Conservation (phyloP, 306 rosid species). For the Trichosanthes truncata region DNA sequence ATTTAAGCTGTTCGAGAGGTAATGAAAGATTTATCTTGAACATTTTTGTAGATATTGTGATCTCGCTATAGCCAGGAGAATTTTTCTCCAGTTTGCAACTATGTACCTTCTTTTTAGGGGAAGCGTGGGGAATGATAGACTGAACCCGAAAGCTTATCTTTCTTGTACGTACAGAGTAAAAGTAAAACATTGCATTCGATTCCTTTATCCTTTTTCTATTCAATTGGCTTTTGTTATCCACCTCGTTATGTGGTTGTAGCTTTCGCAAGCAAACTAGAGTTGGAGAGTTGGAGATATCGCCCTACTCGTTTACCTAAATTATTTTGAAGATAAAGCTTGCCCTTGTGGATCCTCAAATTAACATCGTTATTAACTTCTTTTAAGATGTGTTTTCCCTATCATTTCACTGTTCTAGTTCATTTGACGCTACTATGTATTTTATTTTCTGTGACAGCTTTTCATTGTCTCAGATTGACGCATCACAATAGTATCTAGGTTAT, state of each 20-base stretch:
- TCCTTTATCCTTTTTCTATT: background rate
- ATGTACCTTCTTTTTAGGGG: background rate
- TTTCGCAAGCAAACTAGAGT: background rate
- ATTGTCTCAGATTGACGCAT: background rate
- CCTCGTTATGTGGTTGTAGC: background rate
- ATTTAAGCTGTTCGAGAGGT: constrained; percentile 82
- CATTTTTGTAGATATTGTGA: background rate
- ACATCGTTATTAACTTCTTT: background rate
- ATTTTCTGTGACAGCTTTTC: background rate
- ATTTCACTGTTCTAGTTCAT: background rate
- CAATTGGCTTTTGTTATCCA: background rate
- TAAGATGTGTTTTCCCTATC: background rate
- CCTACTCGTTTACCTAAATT: background rate
- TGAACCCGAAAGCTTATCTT: background rate
- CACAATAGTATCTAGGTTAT: background rate
- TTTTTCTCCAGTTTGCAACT: background rate
- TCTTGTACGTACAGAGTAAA: background rate
- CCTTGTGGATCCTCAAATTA: background rate
- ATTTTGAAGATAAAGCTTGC: background rate
- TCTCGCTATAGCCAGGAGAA: background rate
- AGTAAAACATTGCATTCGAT: background rate
- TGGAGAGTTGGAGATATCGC: background rate
- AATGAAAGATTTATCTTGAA: background rate
- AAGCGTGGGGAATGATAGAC: background rate
- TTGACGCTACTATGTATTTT: background rate